Evolutionary conservation across 768 basidiomycete genomes (phyloP), one percentile per base, ranked within the genome.

Genomic region (Suillus variegatus): DNA sequence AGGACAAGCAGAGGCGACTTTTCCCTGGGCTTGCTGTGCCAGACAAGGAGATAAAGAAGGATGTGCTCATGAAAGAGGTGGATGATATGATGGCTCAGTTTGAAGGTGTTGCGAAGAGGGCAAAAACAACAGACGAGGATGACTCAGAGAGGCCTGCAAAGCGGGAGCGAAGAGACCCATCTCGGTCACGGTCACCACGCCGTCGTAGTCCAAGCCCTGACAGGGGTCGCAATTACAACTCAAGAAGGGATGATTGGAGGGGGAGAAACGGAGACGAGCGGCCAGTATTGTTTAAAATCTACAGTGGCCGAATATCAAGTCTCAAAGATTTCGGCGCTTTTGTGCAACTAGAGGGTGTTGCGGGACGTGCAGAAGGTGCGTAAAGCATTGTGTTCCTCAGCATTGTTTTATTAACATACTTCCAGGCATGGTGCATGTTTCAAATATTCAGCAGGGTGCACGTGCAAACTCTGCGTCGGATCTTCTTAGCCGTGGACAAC

Each of bases 261-360:
- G 57, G 74, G 76, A 67, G 74, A 76, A 74, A 76, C 70, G 81
- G 72, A 44, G 72, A 77, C 73, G 93, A 96, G 51, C 83, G 83
- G 58, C 95, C 97, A 0, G 80, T 98, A 3, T 76, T 97, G 52
- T 99, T 89, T 86, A 99, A 99, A 82, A 94, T 99, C 40, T 99
- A 99, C 77, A 83, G 85, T 61, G 97, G 97, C 9, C 89, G 87
- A 67, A 89, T 99, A 35, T 84, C 91, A 1, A 88, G 92, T 14
- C 70, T 97, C 70, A 94, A 93, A 78, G 97, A 99, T 66, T 99
- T 99, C 75, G 97, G 97, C 62, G 96, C 94, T 0, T 99, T 99
- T 72, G 91, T 97, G 47, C 85, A 86, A 40, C 77, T 99, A 7
- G 96, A 99, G 67, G 97, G 97, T 36, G 79, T 99, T 56, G 78